Percentiles rank a stretch among this genome's conserved stretches.
Conservation (phyloP, 2,329 filamentous ascomycete genomes). For the Colletotrichum sp. region DNA sequence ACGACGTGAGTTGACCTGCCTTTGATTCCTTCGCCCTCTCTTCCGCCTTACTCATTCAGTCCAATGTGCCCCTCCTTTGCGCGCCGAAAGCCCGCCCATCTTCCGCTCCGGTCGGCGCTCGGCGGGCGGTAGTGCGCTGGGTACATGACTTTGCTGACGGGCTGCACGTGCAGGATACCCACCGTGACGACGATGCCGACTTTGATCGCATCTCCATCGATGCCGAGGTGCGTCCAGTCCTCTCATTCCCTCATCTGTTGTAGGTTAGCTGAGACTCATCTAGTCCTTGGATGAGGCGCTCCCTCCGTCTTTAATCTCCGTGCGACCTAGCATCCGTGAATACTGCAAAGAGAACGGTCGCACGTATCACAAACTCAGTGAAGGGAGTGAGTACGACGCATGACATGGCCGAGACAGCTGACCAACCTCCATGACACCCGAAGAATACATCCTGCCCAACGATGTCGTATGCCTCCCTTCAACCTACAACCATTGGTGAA, state of each 20-base stretch:
- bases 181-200: neutral
- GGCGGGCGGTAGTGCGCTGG: neutral
- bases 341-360: conserved; percentile 11
- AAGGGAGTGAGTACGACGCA: conserved; percentile 22
- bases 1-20: neutral
- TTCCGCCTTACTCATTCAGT: neutral
- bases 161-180: neutral
- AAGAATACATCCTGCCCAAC: conserved; percentile 31
- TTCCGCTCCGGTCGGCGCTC: neutral
- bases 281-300: neutral
- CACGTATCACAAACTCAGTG: conserved; percentile 22
- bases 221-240: neutral
- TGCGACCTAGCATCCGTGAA: neutral
- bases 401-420: neutral
- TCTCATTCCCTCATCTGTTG: neutral
- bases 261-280: neutral
- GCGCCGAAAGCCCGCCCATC: neutral
- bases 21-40: neutral
- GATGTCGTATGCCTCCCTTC: conserved; percentile 22
- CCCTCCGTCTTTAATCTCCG: neutral
- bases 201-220: neutral
- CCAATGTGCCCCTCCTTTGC: neutral
- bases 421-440: neutral
- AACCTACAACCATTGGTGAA: neutral
- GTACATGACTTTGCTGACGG: neutral